phyloP scores from a whole-genome alignment of 768 basidiomycete species.

The Amanita exitialis region DNA sequence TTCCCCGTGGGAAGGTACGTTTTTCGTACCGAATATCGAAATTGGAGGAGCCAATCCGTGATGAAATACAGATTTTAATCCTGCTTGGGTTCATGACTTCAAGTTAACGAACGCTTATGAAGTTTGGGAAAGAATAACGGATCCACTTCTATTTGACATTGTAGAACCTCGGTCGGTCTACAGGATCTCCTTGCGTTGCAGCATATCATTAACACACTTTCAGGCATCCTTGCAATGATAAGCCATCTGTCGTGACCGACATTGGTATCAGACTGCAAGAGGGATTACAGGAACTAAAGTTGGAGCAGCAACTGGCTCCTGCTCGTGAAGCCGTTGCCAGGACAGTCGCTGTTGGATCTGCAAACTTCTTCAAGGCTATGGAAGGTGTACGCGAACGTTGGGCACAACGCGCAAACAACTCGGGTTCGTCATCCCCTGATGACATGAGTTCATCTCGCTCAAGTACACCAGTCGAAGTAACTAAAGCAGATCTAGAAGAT shows the following conservation, averaged over 20 bases:
- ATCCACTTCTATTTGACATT: constrained; percentile 90
- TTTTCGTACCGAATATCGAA: not conserved
- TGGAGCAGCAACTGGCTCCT: constrained; percentile 91
- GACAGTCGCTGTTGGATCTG: constrained; percentile 64
- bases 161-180: constrained; percentile 73
- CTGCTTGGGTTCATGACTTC: constrained; percentile 83
- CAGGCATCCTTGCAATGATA: constrained; percentile 91
- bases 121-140: constrained; percentile 86
- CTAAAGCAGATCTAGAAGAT: constrained; percentile 25
- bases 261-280: constrained; percentile 87
- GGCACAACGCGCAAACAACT: constrained; percentile 23
- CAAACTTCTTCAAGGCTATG: constrained; percentile 81
- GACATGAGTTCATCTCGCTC: constrained; percentile 19
- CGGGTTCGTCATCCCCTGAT: constrained; percentile 13
- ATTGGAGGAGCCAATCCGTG: constrained; percentile 18
- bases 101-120: constrained; percentile 80
- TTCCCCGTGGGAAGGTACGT: not conserved
- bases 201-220: not conserved
- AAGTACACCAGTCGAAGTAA: constrained; percentile 29
- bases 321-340: constrained; percentile 82
- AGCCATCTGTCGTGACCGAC: constrained; percentile 82
- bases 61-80: constrained; percentile 70
- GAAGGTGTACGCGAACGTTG: constrained; percentile 80
- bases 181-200: not conserved
- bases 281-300: constrained; percentile 86